A percentile compares a stretch with the other conserved stretches of the same genome.
Conservation (phyloP, 2,329 filamentous ascomycete genomes). For the Cladophialophora yegresii region DNA sequence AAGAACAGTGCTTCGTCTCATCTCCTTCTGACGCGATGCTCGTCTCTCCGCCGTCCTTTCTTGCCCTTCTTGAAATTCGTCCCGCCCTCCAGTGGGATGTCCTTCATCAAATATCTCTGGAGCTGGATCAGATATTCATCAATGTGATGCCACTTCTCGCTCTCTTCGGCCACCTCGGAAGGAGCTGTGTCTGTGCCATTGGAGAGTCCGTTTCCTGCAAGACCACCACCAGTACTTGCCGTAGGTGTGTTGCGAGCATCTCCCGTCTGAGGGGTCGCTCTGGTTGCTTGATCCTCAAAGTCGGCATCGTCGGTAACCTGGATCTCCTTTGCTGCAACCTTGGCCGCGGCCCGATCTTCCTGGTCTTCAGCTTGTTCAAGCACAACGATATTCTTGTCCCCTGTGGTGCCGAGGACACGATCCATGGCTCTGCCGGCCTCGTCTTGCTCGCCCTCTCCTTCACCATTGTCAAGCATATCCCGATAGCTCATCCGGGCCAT, state of each 20-base stretch:
- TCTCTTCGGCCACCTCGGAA: constrained; percentile 46
- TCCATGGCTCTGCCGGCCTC: constrained; percentile 84
- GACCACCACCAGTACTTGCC: not conserved
- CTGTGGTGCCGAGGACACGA: constrained; percentile 66
- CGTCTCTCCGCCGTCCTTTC: constrained; percentile 52
- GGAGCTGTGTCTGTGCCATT: constrained; percentile 37
- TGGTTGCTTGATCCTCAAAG: constrained; percentile 66
- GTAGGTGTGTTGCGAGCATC: constrained; percentile 34
- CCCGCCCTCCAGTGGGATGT: constrained; percentile 52
- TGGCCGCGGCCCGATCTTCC: constrained; percentile 87
- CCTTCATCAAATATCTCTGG: constrained; percentile 62
- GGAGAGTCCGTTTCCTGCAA: constrained; percentile 21
- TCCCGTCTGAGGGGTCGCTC: constrained; percentile 37
- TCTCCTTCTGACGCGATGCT: constrained; percentile 46
- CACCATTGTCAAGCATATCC: constrained; percentile 63
- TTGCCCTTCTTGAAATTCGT: constrained; percentile 48
- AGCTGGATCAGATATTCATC: constrained; percentile 74
- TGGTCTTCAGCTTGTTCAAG: constrained; percentile 89
- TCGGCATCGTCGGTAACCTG: constrained; percentile 80
- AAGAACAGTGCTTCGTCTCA: not conserved
- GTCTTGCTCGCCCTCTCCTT: constrained; percentile 49
- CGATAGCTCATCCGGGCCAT: constrained; percentile 75
- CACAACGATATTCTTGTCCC: constrained; percentile 61
- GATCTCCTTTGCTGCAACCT: constrained; percentile 84
- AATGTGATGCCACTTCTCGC: constrained; percentile 59